These are phyloP conservation scores for Pichia occidentalis DNA, from an alignment of 805 yeast species.

Conservation along the genomic window DNA sequence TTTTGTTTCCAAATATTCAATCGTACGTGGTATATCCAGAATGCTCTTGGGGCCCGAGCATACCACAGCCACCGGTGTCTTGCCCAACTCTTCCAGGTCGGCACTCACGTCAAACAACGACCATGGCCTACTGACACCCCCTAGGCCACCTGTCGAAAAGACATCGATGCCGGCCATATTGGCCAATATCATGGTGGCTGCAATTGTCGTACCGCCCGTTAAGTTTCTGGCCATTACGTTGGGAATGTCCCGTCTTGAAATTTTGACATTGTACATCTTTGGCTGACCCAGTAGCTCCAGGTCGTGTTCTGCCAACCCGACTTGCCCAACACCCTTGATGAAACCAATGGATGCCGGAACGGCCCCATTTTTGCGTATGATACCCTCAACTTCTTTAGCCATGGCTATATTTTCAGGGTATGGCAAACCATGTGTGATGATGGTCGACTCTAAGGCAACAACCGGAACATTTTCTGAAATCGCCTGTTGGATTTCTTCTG, in stretches of 20 bases:
- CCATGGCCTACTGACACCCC: conserved; percentile 84
- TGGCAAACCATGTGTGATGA: conserved; percentile 85
- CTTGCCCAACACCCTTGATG: conserved; percentile 60
- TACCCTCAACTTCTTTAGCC: conserved; percentile 62
- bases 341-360: conserved; percentile 85
- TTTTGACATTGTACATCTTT: conserved; percentile 41
- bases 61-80: conserved; percentile 83
- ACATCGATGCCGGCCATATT: conserved; percentile 69
- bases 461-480: conserved; percentile 52
- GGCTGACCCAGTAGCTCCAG: conserved; percentile 44
- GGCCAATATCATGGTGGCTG: conserved; percentile 81
- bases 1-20: conserved; percentile 85
- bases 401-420: conserved; percentile 66
- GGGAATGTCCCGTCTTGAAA: conserved; percentile 77
- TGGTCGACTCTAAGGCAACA: conserved; percentile 81
- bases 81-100: conserved; percentile 76
- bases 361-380: conserved; percentile 56
- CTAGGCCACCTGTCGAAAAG: conserved; percentile 90
- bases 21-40: conserved; percentile 69
- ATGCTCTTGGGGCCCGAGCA: conserved; percentile 90
- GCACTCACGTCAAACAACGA: conserved; percentile 76
- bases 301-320: conserved; percentile 51
- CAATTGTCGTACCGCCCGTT: conserved; percentile 88
- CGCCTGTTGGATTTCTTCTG: conserved; percentile 57
- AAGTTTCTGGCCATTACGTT: conserved; percentile 53